Evolutionary conservation across 441 rosid species (phyloP).

Genomic region (Lepidium campestre): DNA sequence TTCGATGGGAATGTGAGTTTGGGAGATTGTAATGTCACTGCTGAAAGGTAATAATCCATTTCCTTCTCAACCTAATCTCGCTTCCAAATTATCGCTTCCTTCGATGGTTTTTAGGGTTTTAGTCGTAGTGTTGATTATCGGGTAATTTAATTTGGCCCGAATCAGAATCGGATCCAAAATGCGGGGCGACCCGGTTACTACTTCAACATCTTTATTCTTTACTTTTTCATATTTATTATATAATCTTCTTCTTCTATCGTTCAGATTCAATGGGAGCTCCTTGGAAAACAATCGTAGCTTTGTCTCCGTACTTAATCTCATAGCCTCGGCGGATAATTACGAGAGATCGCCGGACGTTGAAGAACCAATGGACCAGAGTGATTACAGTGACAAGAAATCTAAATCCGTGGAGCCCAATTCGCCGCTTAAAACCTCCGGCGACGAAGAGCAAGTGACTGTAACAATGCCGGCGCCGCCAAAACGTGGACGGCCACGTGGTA

Average conservation of each 20-base stretch:
- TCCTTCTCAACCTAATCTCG: slow-evolving; percentile 21
- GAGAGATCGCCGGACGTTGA: slow-evolving; percentile 23
- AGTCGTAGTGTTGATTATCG: slow-evolving; percentile 12
- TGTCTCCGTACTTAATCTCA: slow-evolving; percentile 33
- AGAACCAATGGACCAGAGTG: slow-evolving; percentile 15
- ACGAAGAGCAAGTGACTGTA: neutral
- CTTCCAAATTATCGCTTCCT: slow-evolving; percentile 13
- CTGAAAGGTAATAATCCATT: slow-evolving; percentile 45
- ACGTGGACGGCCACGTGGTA: slow-evolving; percentile 44
- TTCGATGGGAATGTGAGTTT: slow-evolving; percentile 60
- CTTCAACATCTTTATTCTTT: neutral
- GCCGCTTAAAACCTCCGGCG: slow-evolving; percentile 31
- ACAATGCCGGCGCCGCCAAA: slow-evolving; percentile 25
- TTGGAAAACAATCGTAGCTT: slow-evolving; percentile 35
- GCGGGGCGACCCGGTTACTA: slow-evolving; percentile 24
- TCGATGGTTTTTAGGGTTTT: slow-evolving; percentile 42
- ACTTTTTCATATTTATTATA: neutral
- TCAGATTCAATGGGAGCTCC: neutral
- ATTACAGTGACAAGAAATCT: slow-evolving; percentile 33
- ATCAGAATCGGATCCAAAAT: slow-evolving; percentile 9
- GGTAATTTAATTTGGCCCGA: slow-evolving; percentile 26
- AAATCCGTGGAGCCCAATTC: slow-evolving; percentile 26
- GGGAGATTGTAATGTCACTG: slow-evolving; percentile 55
- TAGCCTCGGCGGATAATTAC: slow-evolving; percentile 7
- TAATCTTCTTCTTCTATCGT: neutral